Conservation (phyloP, 805 yeast species). For the Zygotorulaspora danielsina region DNA sequence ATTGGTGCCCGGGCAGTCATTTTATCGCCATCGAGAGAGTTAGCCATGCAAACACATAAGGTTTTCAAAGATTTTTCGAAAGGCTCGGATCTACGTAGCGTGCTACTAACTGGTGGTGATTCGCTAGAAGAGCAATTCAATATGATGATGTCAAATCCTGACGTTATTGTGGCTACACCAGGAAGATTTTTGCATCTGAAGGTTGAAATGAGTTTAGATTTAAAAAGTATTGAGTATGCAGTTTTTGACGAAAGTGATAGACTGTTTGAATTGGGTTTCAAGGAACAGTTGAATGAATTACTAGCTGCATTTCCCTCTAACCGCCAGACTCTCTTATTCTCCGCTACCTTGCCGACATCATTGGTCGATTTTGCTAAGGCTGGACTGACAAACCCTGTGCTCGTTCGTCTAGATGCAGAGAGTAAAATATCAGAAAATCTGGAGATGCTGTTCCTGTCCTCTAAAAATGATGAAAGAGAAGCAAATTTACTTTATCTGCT, state of each 20-base stretch:
- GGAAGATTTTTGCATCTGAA: slow-evolving; percentile 95
- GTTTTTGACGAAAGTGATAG: slow-evolving; percentile 98
- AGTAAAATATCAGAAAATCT: slow-evolving; percentile 83
- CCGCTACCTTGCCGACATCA: slow-evolving; percentile 91
- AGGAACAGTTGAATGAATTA: slow-evolving; percentile 87
- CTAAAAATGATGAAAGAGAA: slow-evolving; percentile 83
- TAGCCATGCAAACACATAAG: slow-evolving; percentile 87
- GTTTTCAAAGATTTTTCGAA: slow-evolving; percentile 83
- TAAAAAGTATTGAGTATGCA: slow-evolving; percentile 78
- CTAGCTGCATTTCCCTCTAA: slow-evolving; percentile 74
- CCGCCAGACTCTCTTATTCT: slow-evolving; percentile 84
- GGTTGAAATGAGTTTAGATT: slow-evolving; percentile 88
- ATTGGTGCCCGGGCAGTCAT: slow-evolving; percentile 87
- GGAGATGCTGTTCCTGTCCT: slow-evolving; percentile 81
- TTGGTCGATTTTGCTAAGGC: slow-evolving; percentile 97
- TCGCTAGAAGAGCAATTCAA: slow-evolving; percentile 95
- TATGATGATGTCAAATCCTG: slow-evolving; percentile 91
- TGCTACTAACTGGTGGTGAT: slow-evolving; percentile 93
- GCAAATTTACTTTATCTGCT: slow-evolving; percentile 74
- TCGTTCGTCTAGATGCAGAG: slow-evolving; percentile 91
- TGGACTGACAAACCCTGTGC: slow-evolving; percentile 85
- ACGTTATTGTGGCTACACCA: slow-evolving; percentile 92
- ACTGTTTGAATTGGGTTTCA: slow-evolving; percentile 92
- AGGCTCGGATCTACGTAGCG: slow-evolving; percentile 78
- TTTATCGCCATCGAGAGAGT: slow-evolving; percentile 91